These are phyloP conservation scores for Termitomyces sp. DNA, from an alignment of 1,284 basidiomycete species.

Conservation along the genomic window DNA sequence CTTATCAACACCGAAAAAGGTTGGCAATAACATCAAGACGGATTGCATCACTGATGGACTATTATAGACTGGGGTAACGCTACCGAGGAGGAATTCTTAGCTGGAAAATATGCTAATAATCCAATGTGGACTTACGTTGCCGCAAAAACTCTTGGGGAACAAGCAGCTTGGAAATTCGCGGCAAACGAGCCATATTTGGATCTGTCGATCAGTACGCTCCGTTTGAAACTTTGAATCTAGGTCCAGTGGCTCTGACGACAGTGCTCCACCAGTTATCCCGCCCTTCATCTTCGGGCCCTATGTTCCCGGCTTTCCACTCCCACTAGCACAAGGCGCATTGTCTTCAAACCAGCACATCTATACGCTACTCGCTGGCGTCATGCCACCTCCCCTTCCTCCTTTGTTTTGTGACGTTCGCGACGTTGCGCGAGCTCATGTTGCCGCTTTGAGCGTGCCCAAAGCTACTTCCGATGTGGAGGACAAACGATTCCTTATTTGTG, in stretches of 20 bases:
- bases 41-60: background rate
- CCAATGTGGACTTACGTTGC: constrained; percentile 18
- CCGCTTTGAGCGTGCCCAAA: constrained; percentile 25
- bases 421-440: constrained; percentile 33
- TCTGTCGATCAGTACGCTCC: constrained; percentile 19
- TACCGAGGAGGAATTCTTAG: constrained; percentile 17
- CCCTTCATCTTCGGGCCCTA: constrained; percentile 31
- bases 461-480: constrained; percentile 14
- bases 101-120: constrained; percentile 6
- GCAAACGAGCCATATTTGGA: constrained; percentile 20
- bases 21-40: background rate
- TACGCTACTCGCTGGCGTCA: constrained; percentile 21
- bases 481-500: constrained; percentile 31
- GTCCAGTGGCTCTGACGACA: background rate
- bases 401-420: constrained; percentile 34
- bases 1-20: constrained; percentile 14
- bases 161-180: constrained; percentile 24
- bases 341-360: constrained; percentile 29
- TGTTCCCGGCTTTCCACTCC: constrained; percentile 24
- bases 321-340: constrained; percentile 16
- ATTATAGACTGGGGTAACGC: constrained; percentile 16
- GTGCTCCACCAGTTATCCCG: constrained; percentile 24
- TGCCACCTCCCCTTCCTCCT: constrained; percentile 21
- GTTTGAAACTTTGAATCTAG: background rate
- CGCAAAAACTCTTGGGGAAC: constrained; percentile 23